Base-by-base conservation (phyloP, 78 protist genomes). In the Chrysochromulina parva region DNA sequence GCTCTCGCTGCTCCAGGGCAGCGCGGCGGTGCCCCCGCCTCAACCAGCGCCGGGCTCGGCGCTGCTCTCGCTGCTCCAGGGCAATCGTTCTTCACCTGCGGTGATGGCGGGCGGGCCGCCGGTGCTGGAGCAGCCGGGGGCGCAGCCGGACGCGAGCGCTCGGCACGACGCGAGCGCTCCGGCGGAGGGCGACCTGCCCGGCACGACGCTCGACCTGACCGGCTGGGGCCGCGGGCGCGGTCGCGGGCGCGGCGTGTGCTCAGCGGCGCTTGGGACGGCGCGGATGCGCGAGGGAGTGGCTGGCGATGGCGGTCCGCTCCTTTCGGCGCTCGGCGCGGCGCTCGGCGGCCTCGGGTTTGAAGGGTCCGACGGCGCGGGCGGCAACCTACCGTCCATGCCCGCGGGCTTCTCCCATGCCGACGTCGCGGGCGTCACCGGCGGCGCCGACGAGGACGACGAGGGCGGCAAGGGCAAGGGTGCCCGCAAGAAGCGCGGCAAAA, bases 201-300 rank as follows among this genome's bases (percentile, higher is more conserved):
- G 38, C 38, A 38, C 38, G 38, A 38, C 38, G 38, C 38, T 38
- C 38, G 62, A 58, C 22, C 9, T 58, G 62, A 7, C 14, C 62
- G 62, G 62, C 62, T 58, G 73, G 20, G 48, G 73, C n/a, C 48
- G 73, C 73, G 73, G 73, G 48, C 73, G 73, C 73, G 73, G 73
- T 13, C 80, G 80, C 20, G 80, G 80, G 47, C 80, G 80, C 53
- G 80, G 80, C 80, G 80, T 71, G n/a, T 71, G 80, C 52, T 71
- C 80, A 38, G 80, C 80, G 19, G 55, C 80, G 55, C 80, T 71
- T 6, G 80, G 80, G 52, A 71, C 38, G 19, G 5, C 53, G 53
- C 47, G 80, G 52, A n/a, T 52, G 47, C 38, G 80, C 52, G 80
- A 71, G 80, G 52, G 52, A 38, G 80, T 13, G 52, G 71, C 28